Evolutionary conservation across 2,329 filamentous ascomycete species (phyloP).

Genomic region (Cryphonectria nitschkei): DNA sequence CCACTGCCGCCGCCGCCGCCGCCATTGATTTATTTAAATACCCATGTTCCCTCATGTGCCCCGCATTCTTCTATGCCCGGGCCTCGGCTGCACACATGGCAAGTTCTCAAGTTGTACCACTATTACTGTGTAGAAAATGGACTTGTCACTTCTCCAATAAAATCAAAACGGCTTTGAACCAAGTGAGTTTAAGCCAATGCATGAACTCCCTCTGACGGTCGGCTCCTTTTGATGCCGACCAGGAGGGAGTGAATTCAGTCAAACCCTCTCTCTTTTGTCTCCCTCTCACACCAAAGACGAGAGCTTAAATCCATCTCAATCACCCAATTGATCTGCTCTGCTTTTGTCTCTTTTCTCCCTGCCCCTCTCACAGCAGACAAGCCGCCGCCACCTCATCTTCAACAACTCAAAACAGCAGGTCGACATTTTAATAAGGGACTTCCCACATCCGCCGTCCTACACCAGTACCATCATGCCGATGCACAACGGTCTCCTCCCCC

Average conservation of each 20-base stretch:
- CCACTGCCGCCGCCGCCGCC: not conserved
- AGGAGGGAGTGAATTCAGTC: not conserved
- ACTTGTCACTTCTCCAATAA: slow-evolving; percentile 1
- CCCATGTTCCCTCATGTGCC: not conserved
- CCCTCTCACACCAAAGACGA: not conserved
- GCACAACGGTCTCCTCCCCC: slow-evolving; percentile 56
- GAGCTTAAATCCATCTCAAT: not conserved
- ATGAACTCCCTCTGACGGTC: not conserved
- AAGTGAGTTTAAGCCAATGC: not conserved
- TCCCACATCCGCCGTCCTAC: not conserved
- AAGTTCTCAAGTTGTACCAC: not conserved
- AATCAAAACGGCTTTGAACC: not conserved
- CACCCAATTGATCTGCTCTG: not conserved
- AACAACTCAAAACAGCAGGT: not conserved
- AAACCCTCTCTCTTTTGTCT: not conserved
- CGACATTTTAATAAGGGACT: no score
- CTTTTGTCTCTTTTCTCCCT: not conserved
- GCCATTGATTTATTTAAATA: not conserved
- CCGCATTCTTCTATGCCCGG: slow-evolving; percentile 4
- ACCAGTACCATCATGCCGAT: slow-evolving; percentile 44
- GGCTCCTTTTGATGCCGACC: not conserved
- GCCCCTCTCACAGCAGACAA: not conserved
- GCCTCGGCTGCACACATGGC: slow-evolving; percentile 5
- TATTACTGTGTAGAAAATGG: not conserved
- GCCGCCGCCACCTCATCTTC: not conserved